Conservation (phyloP, 148 eudicot species). For the Silene conica region DNA sequence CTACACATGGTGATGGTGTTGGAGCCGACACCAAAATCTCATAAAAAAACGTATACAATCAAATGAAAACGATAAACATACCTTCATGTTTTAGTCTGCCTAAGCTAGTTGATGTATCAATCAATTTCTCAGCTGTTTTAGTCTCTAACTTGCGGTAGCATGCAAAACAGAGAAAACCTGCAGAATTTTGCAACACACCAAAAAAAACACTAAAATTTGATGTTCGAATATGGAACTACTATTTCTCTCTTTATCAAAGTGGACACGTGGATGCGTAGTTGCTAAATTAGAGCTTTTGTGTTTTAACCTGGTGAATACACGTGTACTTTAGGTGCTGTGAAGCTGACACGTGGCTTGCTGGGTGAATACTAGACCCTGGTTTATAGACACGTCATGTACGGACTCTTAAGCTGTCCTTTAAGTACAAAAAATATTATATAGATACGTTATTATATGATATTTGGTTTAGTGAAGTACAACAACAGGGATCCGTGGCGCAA, state of each 20-base stretch:
- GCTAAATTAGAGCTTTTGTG: constrained; percentile 7
- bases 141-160: no score
- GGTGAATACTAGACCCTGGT: background rate
- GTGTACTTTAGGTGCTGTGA: constrained; percentile 4
- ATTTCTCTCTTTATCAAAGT: background rate
- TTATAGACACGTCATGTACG: constrained; percentile 14
- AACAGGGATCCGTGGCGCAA: constrained; percentile 42
- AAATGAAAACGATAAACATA: background rate
- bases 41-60: no score
- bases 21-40: no score
- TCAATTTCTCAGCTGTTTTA: no score
- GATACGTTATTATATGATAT: no score
- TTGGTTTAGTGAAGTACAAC: background rate
- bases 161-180: background rate
- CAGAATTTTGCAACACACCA: background rate
- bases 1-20: no score
- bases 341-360: constrained; percentile 13
- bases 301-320: constrained; percentile 9
- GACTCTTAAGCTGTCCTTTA: background rate
- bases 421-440: no score
- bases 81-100: background rate
- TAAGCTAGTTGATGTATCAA: no score
- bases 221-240: background rate
- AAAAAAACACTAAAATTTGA: background rate
- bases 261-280: constrained; percentile 25